A percentile compares a stretch with the other conserved stretches of the same genome.
These are phyloP conservation scores for Apium graveolens DNA, from an alignment of 129 eudicot species.

Conservation along the genomic window DNA sequence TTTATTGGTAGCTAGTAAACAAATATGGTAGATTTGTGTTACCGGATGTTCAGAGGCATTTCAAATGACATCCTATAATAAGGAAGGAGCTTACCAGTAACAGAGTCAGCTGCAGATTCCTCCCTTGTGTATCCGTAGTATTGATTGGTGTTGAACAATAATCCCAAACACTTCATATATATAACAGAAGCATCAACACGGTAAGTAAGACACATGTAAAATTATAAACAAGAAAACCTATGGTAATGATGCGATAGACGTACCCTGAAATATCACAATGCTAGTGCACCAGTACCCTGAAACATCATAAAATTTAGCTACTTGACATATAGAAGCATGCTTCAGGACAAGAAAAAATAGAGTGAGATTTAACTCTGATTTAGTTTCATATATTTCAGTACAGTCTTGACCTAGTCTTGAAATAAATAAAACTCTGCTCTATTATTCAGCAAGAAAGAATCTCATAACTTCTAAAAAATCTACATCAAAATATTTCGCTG, in stretches of 20 bases:
- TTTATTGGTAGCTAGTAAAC: too few relatives aligned
- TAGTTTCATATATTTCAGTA: background rate
- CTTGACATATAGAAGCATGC: too few relatives aligned
- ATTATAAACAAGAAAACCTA: background rate
- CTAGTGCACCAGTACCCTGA: too few relatives aligned
- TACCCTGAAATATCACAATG: too few relatives aligned
- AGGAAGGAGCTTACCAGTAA: slow-evolving; percentile 29
- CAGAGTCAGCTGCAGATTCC: slow-evolving; percentile 37
- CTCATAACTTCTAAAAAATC: background rate
- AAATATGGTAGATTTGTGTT: slow-evolving; percentile 18
- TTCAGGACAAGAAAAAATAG: too few relatives aligned
- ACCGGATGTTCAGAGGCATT: slow-evolving; percentile 25
- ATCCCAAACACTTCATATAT: slow-evolving; percentile 48
- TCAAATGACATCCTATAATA: slow-evolving; percentile 24
- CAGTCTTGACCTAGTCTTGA: background rate
- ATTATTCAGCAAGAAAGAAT: background rate
- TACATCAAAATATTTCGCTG: background rate
- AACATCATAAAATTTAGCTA: too few relatives aligned
- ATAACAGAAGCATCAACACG: background rate
- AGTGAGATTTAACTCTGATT: background rate
- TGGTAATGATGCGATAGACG: too few relatives aligned
- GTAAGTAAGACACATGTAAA: background rate
- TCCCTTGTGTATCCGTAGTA: slow-evolving; percentile 30
- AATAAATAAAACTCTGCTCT: background rate
- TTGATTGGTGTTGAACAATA: slow-evolving; percentile 28